Conservation (phyloP, 345 rosid species). For the Geranium brycei region DNA sequence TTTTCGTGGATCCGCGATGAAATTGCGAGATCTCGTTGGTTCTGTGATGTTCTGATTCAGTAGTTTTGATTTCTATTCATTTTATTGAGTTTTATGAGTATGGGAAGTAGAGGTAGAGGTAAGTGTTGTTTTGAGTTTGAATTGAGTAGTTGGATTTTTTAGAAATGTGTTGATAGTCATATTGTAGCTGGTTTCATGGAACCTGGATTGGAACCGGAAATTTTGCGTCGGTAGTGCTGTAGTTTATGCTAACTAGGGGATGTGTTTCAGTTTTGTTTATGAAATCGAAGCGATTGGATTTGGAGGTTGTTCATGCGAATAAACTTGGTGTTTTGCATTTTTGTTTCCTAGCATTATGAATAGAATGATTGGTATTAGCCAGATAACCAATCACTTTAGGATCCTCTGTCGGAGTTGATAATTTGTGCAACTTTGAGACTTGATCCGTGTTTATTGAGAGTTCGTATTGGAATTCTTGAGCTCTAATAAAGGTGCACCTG, state of each 20-base stretch:
- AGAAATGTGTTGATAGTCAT: neutral
- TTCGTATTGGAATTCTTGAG: too few species aligned
- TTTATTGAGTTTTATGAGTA: neutral
- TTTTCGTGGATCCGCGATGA: neutral
- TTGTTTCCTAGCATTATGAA: too few species aligned
- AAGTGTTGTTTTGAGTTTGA: too few species aligned
- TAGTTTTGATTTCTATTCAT: neutral
- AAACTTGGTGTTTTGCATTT: neutral
- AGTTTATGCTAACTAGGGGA: neutral
- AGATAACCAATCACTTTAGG: too few species aligned
- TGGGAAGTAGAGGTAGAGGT: neutral
- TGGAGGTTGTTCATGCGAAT: neutral
- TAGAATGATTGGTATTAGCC: too few species aligned
- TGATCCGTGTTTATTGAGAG: too few species aligned
- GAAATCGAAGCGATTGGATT: neutral
- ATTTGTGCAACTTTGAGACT: too few species aligned
- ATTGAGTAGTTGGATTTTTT: too few species aligned
- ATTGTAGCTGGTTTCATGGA: neutral
- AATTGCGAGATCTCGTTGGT: neutral
- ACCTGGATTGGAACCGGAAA: neutral
- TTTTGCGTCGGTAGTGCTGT: neutral
- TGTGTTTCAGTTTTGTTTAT: neutral
- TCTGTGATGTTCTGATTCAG: neutral
- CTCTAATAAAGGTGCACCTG: too few species aligned
- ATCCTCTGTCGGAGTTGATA: too few species aligned